Evolutionary conservation across 2,329 filamentous ascomycete species (phyloP).

Genomic region (Nemania bipapillata): DNA sequence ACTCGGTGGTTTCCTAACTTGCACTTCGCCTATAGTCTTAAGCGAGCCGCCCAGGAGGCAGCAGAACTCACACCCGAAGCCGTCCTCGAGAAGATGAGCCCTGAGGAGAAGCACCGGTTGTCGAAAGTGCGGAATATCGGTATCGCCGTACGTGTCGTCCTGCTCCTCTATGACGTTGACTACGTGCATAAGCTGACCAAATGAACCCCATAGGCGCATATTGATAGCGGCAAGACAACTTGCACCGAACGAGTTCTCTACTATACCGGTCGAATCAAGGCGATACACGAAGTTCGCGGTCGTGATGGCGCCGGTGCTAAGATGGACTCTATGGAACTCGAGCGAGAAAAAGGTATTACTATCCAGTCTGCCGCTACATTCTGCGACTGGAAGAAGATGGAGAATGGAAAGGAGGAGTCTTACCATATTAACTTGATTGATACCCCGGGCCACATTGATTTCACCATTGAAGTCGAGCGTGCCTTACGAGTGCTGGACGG

Average conservation of each 20-base stretch:
- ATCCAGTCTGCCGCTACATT: constrained; percentile 98
- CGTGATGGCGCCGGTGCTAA: constrained; percentile 96
- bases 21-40: constrained; percentile 53
- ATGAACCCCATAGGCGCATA: constrained; percentile 75
- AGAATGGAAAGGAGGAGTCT: constrained; percentile 83
- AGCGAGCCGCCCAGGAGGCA: constrained; percentile 64
- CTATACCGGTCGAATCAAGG: constrained; percentile 96
- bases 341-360: constrained; percentile 98
- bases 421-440: constrained; percentile 99
- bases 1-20: constrained; percentile 19
- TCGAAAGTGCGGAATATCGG: constrained; percentile 93
- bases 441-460: constrained; percentile 98
- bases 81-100: constrained; percentile 81
- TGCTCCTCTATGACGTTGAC: constrained; percentile 6
- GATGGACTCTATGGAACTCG: constrained; percentile 99
- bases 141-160: constrained; percentile 76
- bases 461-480: constrained; percentile 97
- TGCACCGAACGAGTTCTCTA: constrained; percentile 95
- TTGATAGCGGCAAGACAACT: constrained; percentile 98
- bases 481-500: constrained; percentile 94
- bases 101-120: constrained; percentile 80
- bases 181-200: constrained; percentile 31
- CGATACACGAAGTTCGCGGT: constrained; percentile 95
- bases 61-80: constrained; percentile 65
- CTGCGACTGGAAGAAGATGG: constrained; percentile 93